Percentiles rank a stretch among this genome's conserved stretches.
Evolutionary conservation across 192 early-diverging fungal species (phyloP).

Genomic region (Podila verticillata): DNA sequence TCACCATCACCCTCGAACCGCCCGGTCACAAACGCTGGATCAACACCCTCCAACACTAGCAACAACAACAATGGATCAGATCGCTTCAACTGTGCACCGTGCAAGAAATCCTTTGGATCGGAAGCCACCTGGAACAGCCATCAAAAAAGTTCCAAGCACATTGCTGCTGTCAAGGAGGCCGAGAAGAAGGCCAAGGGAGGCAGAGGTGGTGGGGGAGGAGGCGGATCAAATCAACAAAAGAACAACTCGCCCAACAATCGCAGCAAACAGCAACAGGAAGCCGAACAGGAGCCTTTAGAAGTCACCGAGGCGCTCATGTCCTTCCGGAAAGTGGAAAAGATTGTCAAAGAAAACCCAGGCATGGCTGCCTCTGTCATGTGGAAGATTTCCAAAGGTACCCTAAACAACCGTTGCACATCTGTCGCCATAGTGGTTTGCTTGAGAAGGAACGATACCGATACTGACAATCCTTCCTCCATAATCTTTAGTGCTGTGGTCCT

Average conservation of each 20-base stretch:
- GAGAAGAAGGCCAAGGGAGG: conserved; percentile 17
- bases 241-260: too few relatives aligned
- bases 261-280: conserved; percentile 1
- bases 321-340: conserved; percentile 33
- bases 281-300: conserved; percentile 27
- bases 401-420: background rate
- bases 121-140: conserved; percentile 58
- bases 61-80: background rate
- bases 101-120: conserved; percentile 62
- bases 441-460: background rate
- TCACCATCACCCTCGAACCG: background rate
- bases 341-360: conserved; percentile 37
- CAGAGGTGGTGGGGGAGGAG: too few relatives aligned
- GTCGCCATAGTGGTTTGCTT: too few relatives aligned
- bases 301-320: conserved; percentile 31
- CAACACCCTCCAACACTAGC: background rate
- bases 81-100: conserved; percentile 52
- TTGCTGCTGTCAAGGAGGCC: conserved; percentile 53
- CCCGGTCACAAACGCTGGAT: conserved; percentile 7
- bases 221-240: background rate
- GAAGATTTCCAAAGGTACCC: conserved; percentile 53
- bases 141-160: conserved; percentile 61
- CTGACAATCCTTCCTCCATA: background rate
- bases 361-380: conserved; percentile 47
- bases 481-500: conserved; percentile 45